A percentile compares a stretch with the other conserved stretches of the same genome.
phyloP scores from a whole-genome alignment of 305 asterid genomes.

The Fraxinus dipetala region DNA sequence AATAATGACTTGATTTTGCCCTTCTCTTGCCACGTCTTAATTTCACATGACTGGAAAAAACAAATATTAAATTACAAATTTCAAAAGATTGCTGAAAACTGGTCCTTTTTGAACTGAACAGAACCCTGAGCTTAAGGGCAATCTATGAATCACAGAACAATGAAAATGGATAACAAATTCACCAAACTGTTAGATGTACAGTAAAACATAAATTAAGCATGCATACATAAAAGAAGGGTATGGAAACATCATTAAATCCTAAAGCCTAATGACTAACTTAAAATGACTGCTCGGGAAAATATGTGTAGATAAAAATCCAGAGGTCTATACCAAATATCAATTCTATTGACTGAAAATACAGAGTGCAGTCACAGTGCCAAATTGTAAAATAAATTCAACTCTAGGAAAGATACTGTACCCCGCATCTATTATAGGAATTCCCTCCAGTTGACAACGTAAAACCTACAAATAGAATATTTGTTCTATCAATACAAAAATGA shows the following conservation, averaged over 20 bases:
- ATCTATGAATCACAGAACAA: not conserved
- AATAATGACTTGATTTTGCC: not conserved
- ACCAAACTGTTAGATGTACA: not conserved
- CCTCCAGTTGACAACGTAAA: slow-evolving; percentile 53
- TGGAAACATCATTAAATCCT: not conserved
- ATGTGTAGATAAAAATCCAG: not conserved
- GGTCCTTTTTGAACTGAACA: not conserved
- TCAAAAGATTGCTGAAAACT: not conserved
- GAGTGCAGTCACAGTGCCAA: not conserved
- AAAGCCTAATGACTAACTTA: not conserved
- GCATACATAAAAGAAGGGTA: not conserved
- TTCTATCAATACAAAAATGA: slow-evolving; percentile 16
- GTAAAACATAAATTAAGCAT: slow-evolving; percentile 10
- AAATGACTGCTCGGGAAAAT: not conserved
- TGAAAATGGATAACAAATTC: not conserved
- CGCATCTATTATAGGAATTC: slow-evolving; percentile 58
- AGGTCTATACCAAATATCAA: not conserved
- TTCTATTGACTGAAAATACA: not conserved
- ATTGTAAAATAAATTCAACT: slow-evolving; percentile 1
- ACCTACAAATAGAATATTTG: slow-evolving; percentile 41
- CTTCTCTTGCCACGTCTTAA: slow-evolving; percentile 2
- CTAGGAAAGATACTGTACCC: slow-evolving; percentile 49
- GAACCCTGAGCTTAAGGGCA: not conserved
- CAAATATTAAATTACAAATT: not conserved
- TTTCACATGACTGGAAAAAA: not conserved